Conservation (phyloP, 768 basidiomycete genomes). For the Leucocoprinus birnbaumii region DNA sequence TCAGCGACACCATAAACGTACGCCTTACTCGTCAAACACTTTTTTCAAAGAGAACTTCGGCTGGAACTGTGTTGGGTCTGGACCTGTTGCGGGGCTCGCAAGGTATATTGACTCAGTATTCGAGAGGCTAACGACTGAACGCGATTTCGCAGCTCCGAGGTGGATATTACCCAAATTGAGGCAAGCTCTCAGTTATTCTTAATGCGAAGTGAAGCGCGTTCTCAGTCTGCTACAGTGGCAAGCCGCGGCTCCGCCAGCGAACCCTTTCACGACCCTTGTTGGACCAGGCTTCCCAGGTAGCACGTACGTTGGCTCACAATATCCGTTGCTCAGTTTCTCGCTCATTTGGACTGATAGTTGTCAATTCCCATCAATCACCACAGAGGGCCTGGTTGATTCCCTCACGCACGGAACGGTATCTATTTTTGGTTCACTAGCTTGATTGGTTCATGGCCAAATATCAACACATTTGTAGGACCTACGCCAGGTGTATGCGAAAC, state of each 20-base stretch:
- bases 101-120: conserved; percentile 19
- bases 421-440: background rate
- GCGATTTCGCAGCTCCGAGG: background rate
- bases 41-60: conserved; percentile 45
- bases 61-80: conserved; percentile 42
- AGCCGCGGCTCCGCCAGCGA: conserved; percentile 31
- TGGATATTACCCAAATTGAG: conserved; percentile 22
- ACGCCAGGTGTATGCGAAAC: conserved; percentile 38
- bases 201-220: no score
- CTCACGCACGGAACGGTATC: conserved; percentile 40
- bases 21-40: conserved; percentile 47
- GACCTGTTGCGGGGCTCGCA: conserved; percentile 31
- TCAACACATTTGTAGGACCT: conserved; percentile 32
- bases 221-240: conserved; percentile 34
- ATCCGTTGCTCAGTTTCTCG: background rate
- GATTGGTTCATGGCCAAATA: background rate
- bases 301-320: conserved; percentile 27
- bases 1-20: conserved; percentile 52
- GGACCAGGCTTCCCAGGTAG: conserved; percentile 43
- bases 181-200: conserved; percentile 20
- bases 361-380: conserved; percentile 48
- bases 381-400: conserved; percentile 40
- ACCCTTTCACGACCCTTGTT: conserved; percentile 39
- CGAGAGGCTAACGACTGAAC: background rate
- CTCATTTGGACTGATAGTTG: conserved; percentile 27